phyloP scores from a whole-genome alignment of 2,329 filamentous ascomycete species.

The Colletotrichum cordylinicola region DNA sequence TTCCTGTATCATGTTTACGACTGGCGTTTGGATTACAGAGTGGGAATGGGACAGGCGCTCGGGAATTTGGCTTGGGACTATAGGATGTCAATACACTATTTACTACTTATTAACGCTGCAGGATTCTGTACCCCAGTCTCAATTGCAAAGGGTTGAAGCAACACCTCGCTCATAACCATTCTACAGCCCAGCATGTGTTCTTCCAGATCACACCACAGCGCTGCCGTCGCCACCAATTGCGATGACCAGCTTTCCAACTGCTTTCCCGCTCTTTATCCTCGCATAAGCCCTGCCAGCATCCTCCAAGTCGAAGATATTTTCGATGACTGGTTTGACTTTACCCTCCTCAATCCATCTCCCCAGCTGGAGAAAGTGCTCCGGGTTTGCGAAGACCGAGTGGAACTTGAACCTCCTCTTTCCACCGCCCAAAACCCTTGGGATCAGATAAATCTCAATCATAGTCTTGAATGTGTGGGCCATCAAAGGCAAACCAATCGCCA shows the following conservation, averaged over 20 bases:
- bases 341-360: constrained; percentile 61
- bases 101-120: not conserved
- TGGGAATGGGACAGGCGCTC: not conserved
- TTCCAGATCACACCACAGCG: rapidly evolving
- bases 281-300: constrained; percentile 62
- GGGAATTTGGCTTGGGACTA: not conserved
- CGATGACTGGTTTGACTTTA: constrained; percentile 61
- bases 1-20: not conserved
- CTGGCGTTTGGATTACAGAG: not conserved
- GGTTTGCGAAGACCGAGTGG: constrained; percentile 42
- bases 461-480: constrained; percentile 27
- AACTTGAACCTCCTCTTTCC: constrained; percentile 46
- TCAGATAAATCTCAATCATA: constrained; percentile 26
- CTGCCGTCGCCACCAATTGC: not conserved
- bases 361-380: constrained; percentile 54
- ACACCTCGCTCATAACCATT: not conserved
- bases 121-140: not conserved
- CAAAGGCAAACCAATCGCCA: constrained; percentile 52
- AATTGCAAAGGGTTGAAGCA: not conserved
- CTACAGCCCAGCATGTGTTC: not conserved
- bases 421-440: constrained; percentile 42
- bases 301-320: constrained; percentile 59
- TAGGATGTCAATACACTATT: not conserved
- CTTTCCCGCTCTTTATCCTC: constrained; percentile 50
- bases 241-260: not conserved